Percentiles rank a stretch among this genome's conserved stretches.
Evolutionary conservation across 768 basidiomycete species (phyloP).

Genomic region (Suillus hirtellus): DNA sequence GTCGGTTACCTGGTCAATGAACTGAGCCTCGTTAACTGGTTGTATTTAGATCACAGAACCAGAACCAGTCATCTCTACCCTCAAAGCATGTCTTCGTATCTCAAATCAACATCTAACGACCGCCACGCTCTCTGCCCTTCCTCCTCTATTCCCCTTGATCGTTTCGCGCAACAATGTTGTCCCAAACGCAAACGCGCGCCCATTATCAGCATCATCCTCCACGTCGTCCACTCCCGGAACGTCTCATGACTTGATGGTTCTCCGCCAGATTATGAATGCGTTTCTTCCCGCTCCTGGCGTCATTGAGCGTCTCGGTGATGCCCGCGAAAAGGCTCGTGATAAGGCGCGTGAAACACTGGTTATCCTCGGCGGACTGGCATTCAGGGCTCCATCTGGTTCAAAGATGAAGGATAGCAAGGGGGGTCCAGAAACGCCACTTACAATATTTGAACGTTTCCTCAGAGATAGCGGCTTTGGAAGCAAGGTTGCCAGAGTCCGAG

Average conservation of each 20-base stretch:
- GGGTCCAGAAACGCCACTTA: conserved; percentile 65
- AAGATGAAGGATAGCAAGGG: conserved; percentile 57
- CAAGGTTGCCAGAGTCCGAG: conserved; percentile 84
- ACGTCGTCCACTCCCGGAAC: conserved; percentile 45
- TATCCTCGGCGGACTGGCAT: conserved; percentile 70
- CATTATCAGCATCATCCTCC: conserved; percentile 56
- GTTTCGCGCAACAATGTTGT: conserved; percentile 41
- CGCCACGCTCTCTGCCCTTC: conserved; percentile 72
- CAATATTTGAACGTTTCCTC: conserved; percentile 69
- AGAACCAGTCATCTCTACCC: conserved; percentile 64
- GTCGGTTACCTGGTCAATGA: conserved; percentile 10
- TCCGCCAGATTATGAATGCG: conserved; percentile 67
- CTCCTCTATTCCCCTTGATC: conserved; percentile 64
- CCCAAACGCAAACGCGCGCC: conserved; percentile 27
- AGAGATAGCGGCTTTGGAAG: conserved; percentile 73
- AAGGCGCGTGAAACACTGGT: conserved; percentile 80
- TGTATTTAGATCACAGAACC: conserved; percentile 63
- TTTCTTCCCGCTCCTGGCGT: conserved; percentile 78
- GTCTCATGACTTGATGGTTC: conserved; percentile 50
- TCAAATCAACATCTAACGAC: conserved; percentile 81
- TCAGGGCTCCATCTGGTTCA: conserved; percentile 52
- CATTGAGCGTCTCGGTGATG: conserved; percentile 81
- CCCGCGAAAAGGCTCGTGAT: conserved; percentile 65
- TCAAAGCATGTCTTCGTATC: conserved; percentile 76
- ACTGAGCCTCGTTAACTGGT: background rate